Percentiles rank a stretch among this genome's conserved stretches.
These are phyloP conservation scores for Helicostylum pulchrum DNA, from an alignment of 192 early-diverging fungal genomes.

Conservation along the genomic window DNA sequence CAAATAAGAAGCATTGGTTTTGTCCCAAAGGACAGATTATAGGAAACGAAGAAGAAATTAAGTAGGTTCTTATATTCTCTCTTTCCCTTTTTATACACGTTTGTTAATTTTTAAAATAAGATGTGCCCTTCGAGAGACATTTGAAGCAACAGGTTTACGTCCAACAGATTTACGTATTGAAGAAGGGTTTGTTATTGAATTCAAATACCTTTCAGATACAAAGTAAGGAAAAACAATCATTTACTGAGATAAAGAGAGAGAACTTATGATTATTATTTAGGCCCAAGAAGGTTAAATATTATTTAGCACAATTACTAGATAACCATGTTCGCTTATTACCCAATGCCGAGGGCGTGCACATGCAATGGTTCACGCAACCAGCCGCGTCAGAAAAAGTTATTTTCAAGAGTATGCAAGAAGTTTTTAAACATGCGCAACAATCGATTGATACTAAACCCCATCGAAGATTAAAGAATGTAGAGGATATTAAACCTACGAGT, in stretches of 20 bases:
- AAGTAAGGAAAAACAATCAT: slow-evolving; percentile 36
- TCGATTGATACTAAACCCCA: too few species aligned
- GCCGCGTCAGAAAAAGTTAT: slow-evolving; percentile 63
- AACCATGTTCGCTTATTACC: slow-evolving; percentile 55
- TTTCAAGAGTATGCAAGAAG: slow-evolving; percentile 83
- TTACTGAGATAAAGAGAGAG: too few species aligned
- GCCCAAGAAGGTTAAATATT: slow-evolving; percentile 79
- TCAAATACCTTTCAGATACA: slow-evolving; percentile 79
- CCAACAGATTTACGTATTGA: slow-evolving; percentile 68
- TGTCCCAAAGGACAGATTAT: slow-evolving; percentile 78
- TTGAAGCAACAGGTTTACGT: slow-evolving; percentile 71
- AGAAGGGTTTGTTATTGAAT: slow-evolving; percentile 69
- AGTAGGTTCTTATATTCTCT: slow-evolving; percentile 48
- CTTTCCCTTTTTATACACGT: background rate
- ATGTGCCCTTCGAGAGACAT: slow-evolving; percentile 73
- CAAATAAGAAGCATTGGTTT: slow-evolving; percentile 79
- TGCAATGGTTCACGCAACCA: slow-evolving; percentile 67
- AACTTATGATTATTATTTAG: slow-evolving; percentile 27
- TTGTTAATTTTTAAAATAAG: slow-evolving; percentile 34
- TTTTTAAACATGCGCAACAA: slow-evolving; percentile 57
- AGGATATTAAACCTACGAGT: too few species aligned
- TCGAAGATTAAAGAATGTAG: too few species aligned
- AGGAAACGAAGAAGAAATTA: slow-evolving; percentile 77
- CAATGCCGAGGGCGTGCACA: slow-evolving; percentile 65
- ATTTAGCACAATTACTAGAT: slow-evolving; percentile 67